A percentile compares a stretch with the other conserved stretches of the same genome.
phyloP scores from a whole-genome alignment of 1,284 basidiomycete genomes.

The Sporisorium scitamineum region DNA sequence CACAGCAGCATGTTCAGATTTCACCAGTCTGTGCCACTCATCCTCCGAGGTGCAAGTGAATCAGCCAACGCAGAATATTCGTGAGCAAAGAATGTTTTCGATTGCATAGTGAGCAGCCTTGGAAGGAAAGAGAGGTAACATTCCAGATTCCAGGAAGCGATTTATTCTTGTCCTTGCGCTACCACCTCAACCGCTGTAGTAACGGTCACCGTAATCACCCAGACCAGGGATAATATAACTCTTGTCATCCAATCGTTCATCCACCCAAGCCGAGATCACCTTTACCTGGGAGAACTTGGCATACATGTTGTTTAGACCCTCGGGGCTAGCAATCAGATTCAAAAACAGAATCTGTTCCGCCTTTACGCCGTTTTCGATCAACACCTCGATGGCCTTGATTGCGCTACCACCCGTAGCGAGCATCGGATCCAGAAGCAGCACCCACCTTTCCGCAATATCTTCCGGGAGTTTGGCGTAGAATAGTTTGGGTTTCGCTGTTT shows the following conservation, averaged over 20 bases:
- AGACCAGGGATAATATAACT: conserved; percentile 69
- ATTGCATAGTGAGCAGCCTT: background rate
- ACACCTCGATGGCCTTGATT: conserved; percentile 94
- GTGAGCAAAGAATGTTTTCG: too few relatives aligned
- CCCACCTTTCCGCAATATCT: conserved; percentile 91
- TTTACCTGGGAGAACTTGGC: conserved; percentile 82
- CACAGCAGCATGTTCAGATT: background rate
- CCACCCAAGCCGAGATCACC: conserved; percentile 94
- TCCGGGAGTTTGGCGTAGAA: conserved; percentile 83
- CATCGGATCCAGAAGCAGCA: conserved; percentile 96
- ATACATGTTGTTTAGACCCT: conserved; percentile 87
- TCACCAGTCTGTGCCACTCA: background rate
- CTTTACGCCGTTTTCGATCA: conserved; percentile 83
- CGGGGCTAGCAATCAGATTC: conserved; percentile 92
- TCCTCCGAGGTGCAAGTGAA: too few relatives aligned
- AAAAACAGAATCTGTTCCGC: conserved; percentile 91
- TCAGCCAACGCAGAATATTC: too few relatives aligned
- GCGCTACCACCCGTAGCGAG: conserved; percentile 95
- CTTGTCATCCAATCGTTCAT: conserved; percentile 88
- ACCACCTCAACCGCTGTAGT: conserved; percentile 54
- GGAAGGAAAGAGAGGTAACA: background rate
- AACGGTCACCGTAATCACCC: conserved; percentile 66
- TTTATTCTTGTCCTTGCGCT: background rate
- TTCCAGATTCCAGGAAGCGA: background rate
- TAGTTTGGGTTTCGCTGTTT: conserved; percentile 65